Evolutionary conservation across 1,139 yeast genomes (phyloP).

Genomic region (Zygoascus meyerae): DNA sequence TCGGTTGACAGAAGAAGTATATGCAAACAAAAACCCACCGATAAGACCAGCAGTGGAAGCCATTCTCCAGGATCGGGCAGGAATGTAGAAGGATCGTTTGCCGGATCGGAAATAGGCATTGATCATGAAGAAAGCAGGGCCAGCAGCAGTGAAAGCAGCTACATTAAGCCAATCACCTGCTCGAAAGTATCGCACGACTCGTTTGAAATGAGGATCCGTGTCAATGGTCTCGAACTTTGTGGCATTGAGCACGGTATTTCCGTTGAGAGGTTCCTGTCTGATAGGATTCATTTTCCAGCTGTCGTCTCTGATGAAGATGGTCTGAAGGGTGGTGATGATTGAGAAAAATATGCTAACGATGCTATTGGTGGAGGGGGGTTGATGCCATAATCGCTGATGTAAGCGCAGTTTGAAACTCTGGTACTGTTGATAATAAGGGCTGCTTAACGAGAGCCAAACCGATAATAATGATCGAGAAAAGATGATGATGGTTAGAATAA

Average conservation of each 20-base stretch:
- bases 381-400: not conserved
- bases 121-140: constrained; percentile 55
- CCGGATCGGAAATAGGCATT: constrained; percentile 49
- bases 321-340: constrained; percentile 1
- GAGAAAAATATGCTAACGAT: constrained; percentile 5
- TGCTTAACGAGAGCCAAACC: too few relatives aligned
- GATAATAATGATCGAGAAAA: not conserved
- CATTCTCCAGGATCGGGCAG: constrained; percentile 56
- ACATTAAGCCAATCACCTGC: constrained; percentile 58
- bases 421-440: too few relatives aligned
- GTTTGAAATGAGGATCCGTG: constrained; percentile 67
- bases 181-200: constrained; percentile 72
- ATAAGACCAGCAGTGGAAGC: constrained; percentile 53
- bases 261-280: constrained; percentile 15
- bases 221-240: constrained; percentile 50
- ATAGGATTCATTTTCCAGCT: constrained; percentile 3
- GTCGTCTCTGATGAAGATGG: not conserved
- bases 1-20: constrained; percentile 57
- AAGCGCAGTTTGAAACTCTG: not conserved
- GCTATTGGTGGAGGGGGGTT: constrained; percentile 7
- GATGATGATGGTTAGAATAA: not conserved
- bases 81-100: constrained; percentile 54
- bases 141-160: constrained; percentile 59
- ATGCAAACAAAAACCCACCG: constrained; percentile 70
- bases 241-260: constrained; percentile 31